A percentile compares a stretch with the other conserved stretches of the same genome.
Evolutionary conservation across 2,329 filamentous ascomycete species (phyloP).

Genomic region (Ophiosphaerella korrae): DNA sequence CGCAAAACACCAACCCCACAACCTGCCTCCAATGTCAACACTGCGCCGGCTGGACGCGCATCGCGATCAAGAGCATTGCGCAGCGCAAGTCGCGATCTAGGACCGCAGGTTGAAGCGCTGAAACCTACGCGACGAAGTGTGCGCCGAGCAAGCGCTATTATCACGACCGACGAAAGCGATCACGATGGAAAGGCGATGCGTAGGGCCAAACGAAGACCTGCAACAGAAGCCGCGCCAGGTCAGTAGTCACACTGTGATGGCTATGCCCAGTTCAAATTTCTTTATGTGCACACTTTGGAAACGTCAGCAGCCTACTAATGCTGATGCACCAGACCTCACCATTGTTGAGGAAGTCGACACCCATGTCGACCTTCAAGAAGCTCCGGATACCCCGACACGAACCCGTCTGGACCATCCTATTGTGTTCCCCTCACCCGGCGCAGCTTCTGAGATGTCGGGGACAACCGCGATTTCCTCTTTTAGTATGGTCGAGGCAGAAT

Average conservation of each 20-base stretch:
- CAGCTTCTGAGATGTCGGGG: conserved; percentile 51
- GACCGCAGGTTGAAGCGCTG: conserved; percentile 18
- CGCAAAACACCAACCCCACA: conserved; percentile 42
- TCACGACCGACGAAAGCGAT: conserved; percentile 32
- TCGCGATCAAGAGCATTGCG: conserved; percentile 40
- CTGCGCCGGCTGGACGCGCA: conserved; percentile 26
- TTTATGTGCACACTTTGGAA: neutral
- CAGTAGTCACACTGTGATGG: conserved; percentile 17
- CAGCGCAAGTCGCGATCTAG: conserved; percentile 49
- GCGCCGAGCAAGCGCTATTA: conserved; percentile 37
- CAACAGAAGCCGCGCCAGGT: conserved; percentile 35
- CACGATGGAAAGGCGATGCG: conserved; percentile 21
- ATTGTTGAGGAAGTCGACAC: conserved; percentile 40
- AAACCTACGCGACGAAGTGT: conserved; percentile 30
- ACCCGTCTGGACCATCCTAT: conserved; percentile 9
- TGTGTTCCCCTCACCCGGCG: conserved; percentile 41
- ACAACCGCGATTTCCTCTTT: conserved; percentile 55
- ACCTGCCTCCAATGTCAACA: conserved; percentile 23
- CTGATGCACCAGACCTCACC: conserved; percentile 34
- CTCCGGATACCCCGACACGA: conserved; percentile 29
- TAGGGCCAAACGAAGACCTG: conserved; percentile 25
- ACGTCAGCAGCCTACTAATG: conserved; percentile 10
- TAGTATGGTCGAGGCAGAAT: conserved; percentile 50
- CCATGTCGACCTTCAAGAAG: conserved; percentile 24
- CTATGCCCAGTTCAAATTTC: neutral